phyloP scores from a whole-genome alignment of 2,329 filamentous ascomycete species.

The Exophiala alcalophila region DNA sequence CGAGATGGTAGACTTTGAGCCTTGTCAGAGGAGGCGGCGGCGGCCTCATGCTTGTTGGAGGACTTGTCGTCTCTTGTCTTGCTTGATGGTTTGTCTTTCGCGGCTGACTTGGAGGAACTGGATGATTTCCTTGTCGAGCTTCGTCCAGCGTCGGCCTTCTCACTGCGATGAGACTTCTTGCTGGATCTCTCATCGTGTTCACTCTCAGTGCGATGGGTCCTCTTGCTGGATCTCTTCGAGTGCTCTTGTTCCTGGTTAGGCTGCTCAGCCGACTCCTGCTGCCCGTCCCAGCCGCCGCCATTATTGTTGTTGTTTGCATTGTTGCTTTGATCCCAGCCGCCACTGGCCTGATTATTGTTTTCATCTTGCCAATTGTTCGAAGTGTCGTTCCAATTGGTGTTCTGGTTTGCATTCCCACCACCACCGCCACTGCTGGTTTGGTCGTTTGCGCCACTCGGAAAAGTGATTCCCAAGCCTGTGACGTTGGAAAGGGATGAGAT shows the following conservation, averaged over 20 bases:
- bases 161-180: no score
- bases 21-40: no score
- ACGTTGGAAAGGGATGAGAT: slow-evolving; percentile 7
- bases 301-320: slow-evolving; percentile 2
- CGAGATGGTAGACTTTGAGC: no score
- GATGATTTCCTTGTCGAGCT: background rate
- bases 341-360: background rate
- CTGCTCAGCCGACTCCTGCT: slow-evolving; percentile 12
- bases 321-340: slow-evolving; percentile 4
- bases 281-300: slow-evolving; percentile 15
- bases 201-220: no score
- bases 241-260: background rate
- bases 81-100: no score
- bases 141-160: no score
- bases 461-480: slow-evolving; percentile 14
- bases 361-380: background rate
- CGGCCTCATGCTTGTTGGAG: no score
- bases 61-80: no score
- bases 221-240: background rate
- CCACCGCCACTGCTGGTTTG: background rate
- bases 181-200: no score
- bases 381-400: background rate
- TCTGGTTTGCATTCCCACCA: background rate
- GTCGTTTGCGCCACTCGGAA: background rate
- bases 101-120: background rate